Percentiles rank a stretch among this genome's conserved stretches.
phyloP scores from a whole-genome alignment of 257 asterid species.

The Capsicum chinense region DNA sequence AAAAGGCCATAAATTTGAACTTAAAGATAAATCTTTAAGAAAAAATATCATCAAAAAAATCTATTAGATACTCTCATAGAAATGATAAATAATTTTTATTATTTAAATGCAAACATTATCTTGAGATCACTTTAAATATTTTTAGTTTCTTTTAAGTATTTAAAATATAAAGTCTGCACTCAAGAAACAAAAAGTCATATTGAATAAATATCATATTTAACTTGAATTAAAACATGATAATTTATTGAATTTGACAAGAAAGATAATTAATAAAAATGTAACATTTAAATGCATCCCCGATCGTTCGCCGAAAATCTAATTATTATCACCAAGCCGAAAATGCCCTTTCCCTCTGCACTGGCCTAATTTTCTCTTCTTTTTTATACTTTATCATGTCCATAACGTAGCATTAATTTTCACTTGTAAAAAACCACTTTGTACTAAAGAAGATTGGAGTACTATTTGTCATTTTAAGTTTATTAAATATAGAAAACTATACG shows the following conservation, averaged over 20 bases:
- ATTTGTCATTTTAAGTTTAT: too few relatives aligned
- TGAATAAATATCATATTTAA: neutral
- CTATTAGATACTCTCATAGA: neutral
- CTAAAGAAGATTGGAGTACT: too few relatives aligned
- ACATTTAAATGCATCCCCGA: slow-evolving; percentile 8
- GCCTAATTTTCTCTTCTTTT: neutral
- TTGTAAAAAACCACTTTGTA: too few relatives aligned
- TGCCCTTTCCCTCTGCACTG: neutral
- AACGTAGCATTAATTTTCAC: neutral
- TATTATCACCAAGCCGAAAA: neutral
- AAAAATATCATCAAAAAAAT: neutral
- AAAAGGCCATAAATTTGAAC: neutral
- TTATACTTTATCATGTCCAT: neutral
- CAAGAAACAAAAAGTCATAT: neutral
- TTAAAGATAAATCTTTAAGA: neutral
- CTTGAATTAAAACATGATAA: neutral
- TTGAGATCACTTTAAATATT: neutral
- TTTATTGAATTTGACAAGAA: neutral
- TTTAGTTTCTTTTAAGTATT: neutral
- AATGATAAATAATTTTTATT: neutral
- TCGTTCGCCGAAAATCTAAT: neutral
- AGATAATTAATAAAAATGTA: neutral
- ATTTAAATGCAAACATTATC: neutral
- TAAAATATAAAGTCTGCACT: neutral
- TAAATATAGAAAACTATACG: too few relatives aligned